These are phyloP conservation scores for Fusarium aywerte DNA, from an alignment of 2,329 filamentous ascomycete genomes.

Conservation along the genomic window DNA sequence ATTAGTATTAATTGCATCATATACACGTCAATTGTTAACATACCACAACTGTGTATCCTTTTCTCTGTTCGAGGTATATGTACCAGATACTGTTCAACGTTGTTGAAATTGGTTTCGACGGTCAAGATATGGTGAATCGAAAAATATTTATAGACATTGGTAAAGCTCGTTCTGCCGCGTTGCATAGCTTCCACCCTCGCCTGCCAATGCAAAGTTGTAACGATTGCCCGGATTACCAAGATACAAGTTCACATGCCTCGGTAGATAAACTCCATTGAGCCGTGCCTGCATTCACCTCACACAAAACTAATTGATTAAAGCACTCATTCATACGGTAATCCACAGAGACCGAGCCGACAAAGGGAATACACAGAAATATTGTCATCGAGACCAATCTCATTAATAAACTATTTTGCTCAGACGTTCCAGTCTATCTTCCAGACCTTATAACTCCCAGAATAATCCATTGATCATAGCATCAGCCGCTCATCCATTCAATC, in stretches of 20 bases:
- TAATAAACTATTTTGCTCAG: conserved; percentile 23
- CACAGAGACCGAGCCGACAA: too few relatives aligned
- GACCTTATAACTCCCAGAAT: conserved; percentile 22
- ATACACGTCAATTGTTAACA: neutral
- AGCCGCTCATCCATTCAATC: conserved; percentile 3
- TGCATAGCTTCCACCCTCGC: neutral
- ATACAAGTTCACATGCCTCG: neutral
- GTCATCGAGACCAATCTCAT: conserved; percentile 13
- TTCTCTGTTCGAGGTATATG: neutral
- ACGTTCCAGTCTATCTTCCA: conserved; percentile 16
- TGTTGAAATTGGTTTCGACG: neutral
- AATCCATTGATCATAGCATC: conserved; percentile 2
- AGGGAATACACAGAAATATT: neutral
- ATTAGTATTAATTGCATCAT: neutral
- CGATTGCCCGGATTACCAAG: neutral
- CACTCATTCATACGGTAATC: neutral
- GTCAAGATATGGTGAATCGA: neutral
- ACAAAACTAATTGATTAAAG: neutral
- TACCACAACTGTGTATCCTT: too few relatives aligned
- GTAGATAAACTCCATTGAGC: neutral
- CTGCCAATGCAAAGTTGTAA: neutral
- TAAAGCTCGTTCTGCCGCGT: too few relatives aligned
- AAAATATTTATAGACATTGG: neutral
- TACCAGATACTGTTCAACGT: too few relatives aligned
- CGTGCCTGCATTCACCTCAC: neutral